Evolutionary conservation across 2,329 filamentous ascomycete species (phyloP).

Genomic region (Neofusicoccum kwambonambiense): DNA sequence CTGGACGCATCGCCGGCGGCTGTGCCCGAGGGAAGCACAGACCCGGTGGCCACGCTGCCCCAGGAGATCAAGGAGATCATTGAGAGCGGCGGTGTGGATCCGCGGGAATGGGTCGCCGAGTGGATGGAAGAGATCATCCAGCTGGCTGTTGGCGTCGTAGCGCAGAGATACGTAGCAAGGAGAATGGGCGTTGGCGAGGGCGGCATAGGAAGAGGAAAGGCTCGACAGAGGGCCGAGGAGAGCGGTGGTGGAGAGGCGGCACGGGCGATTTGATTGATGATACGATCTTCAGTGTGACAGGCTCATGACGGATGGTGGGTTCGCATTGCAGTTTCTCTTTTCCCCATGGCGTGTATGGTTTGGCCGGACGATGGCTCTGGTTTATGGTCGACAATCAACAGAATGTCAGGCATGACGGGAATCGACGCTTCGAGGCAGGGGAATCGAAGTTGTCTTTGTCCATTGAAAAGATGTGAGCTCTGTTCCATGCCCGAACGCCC

Average conservation of each 20-base stretch:
- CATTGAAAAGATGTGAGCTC: neutral
- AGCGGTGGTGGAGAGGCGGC: constrained; percentile 61
- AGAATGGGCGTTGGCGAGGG: constrained; percentile 95
- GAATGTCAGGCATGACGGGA: neutral
- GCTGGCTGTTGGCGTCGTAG: constrained; percentile 78
- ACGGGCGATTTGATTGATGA: constrained; percentile 44
- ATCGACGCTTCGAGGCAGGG: neutral
- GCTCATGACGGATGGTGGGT: neutral
- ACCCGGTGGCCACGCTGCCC: constrained; percentile 54
- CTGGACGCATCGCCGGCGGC: constrained; percentile 63
- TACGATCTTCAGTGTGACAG: neutral
- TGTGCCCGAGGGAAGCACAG: constrained; percentile 42
- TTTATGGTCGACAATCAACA: neutral
- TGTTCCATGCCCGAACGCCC: neutral
- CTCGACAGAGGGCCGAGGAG: constrained; percentile 54
- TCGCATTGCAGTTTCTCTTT: neutral
- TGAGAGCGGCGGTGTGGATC: constrained; percentile 72
- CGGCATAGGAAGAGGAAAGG: constrained; percentile 59
- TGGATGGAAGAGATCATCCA: constrained; percentile 89
- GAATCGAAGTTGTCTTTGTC: neutral
- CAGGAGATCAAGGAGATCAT: constrained; percentile 88
- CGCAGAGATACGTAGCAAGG: constrained; percentile 90
- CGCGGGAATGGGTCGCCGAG: constrained; percentile 93
- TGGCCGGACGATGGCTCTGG: neutral
- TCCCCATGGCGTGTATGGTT: neutral